phyloP scores from a whole-genome alignment of 2,329 filamentous ascomycete species.

The Penicillium sp. region DNA sequence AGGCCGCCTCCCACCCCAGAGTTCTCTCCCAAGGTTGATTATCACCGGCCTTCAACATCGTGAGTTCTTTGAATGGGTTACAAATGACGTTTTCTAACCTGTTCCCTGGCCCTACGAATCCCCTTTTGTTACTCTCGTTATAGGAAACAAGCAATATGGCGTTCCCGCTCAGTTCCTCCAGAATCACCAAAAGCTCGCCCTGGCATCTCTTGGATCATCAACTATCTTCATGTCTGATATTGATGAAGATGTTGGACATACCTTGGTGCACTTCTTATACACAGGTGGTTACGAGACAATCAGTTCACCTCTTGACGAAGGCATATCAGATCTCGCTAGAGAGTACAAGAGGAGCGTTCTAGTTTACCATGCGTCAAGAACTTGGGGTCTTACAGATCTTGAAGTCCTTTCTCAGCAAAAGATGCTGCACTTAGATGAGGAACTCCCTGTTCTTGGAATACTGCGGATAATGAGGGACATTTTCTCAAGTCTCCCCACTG shows the following conservation, averaged over 20 bases:
- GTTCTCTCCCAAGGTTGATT: conserved; percentile 11
- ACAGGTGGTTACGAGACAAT: conserved; percentile 12
- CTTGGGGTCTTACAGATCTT: conserved; percentile 6
- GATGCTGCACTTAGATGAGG: conserved; percentile 6
- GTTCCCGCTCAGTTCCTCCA: conserved; percentile 11
- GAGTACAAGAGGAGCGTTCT: conserved; percentile 13
- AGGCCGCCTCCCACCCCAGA: conserved; percentile 1
- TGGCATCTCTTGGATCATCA: neutral
- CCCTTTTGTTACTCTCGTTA: conserved; percentile 7
- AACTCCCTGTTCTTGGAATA: neutral
- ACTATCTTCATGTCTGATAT: conserved; percentile 4
- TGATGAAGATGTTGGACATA: conserved; percentile 9
- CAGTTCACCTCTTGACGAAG: conserved; percentile 7
- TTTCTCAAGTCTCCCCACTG: conserved; percentile 8
- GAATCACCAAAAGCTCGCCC: conserved; percentile 3
- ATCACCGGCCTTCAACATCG: conserved; percentile 10
- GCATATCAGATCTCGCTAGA: conserved; percentile 9
- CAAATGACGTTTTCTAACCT: conserved; percentile 6
- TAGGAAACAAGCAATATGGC: conserved; percentile 12
- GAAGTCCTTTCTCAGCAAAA: conserved; percentile 8
- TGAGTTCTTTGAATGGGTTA: conserved; percentile 7
- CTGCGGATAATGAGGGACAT: conserved; percentile 1
- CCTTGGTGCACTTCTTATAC: conserved; percentile 10
- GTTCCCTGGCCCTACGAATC: conserved; percentile 7
- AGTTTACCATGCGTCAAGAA: conserved; percentile 10